phyloP scores from a whole-genome alignment of 768 basidiomycete species.

The Piloderma croceum region DNA sequence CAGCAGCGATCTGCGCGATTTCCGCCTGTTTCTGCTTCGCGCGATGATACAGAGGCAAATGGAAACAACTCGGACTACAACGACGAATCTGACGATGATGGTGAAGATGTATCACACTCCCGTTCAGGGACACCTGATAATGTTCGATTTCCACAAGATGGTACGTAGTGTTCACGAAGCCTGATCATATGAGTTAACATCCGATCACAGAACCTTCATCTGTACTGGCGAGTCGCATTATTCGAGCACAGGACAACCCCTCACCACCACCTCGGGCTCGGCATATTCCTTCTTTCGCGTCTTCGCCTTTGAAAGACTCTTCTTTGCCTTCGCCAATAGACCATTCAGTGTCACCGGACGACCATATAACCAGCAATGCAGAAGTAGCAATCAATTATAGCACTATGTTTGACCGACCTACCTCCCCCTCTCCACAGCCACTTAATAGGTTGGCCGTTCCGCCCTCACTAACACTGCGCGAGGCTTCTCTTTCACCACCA shows the following conservation, averaged over 20 bases:
- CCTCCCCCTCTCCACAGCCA: not conserved
- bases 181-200: constrained; percentile 9
- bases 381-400: not conserved
- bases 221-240: constrained; percentile 56
- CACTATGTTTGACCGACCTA: not conserved
- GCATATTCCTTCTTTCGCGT: constrained; percentile 9
- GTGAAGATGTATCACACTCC: constrained; percentile 24
- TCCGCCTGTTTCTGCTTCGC: constrained; percentile 30
- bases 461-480: not conserved
- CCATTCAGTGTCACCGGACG: not conserved
- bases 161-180: constrained; percentile 20
- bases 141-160: constrained; percentile 39
- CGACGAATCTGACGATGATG: constrained; percentile 19
- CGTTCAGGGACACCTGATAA: constrained; percentile 47
- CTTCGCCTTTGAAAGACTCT: constrained; percentile 5
- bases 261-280: constrained; percentile 51
- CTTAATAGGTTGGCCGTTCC: constrained; percentile 2
- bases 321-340: constrained; percentile 6
- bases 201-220: constrained; percentile 56
- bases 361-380: not conserved
- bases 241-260: constrained; percentile 69
- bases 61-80: constrained; percentile 21
- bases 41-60: constrained; percentile 12
- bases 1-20: constrained; percentile 48
- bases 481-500: constrained; percentile 7